A percentile compares a stretch with the other conserved stretches of the same genome.
Evolutionary conservation across 345 rosid genomes (phyloP).

Genomic region (Litchi chinensis): DNA sequence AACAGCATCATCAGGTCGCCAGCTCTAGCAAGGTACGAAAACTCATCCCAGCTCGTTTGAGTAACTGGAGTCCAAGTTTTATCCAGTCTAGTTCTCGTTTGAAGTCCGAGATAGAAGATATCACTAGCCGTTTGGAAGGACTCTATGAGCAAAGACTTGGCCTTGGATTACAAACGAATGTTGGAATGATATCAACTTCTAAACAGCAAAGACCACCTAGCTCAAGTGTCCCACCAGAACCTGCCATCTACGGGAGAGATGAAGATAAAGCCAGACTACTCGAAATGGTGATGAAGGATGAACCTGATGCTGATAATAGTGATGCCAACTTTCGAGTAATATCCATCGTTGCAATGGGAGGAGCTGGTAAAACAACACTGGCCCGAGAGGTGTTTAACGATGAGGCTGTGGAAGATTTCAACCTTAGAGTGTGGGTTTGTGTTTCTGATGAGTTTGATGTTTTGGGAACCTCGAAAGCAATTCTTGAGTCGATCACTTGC

Average conservation of each 20-base stretch:
- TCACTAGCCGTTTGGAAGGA: neutral
- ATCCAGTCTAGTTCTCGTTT: neutral
- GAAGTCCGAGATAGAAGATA: neutral
- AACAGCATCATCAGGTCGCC: neutral
- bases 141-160: neutral
- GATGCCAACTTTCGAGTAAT: neutral
- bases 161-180: neutral
- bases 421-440: slow-evolving; percentile 1
- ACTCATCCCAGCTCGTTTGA: neutral
- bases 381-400: slow-evolving; percentile 9
- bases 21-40: neutral
- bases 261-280: neutral
- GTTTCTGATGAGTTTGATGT: slow-evolving; percentile 20
- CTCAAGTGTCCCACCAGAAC: neutral
- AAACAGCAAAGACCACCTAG: neutral
- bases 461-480: slow-evolving; percentile 5
- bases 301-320: neutral
- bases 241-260: neutral
- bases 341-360: slow-evolving; percentile 9
- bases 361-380: neutral
- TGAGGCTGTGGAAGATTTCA: neutral
- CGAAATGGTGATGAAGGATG: slow-evolving; percentile 1
- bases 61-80: neutral
- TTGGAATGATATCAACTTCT: neutral
- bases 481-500: slow-evolving; percentile 10